These are phyloP conservation scores for Cubamyces lactineus DNA, from an alignment of 768 basidiomycete species.

Conservation along the genomic window DNA sequence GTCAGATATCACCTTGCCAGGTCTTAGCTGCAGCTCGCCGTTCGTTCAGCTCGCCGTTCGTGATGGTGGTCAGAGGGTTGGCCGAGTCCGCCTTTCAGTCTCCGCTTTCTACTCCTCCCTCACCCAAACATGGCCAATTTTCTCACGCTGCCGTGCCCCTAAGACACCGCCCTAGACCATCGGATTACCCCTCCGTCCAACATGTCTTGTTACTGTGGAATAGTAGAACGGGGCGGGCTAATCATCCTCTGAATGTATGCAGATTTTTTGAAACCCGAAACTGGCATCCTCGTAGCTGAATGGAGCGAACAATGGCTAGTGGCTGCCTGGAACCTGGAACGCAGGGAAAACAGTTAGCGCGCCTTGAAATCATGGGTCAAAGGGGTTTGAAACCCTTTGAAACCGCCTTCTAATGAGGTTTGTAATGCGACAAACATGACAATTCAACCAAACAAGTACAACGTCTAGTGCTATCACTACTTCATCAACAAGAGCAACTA, in stretches of 20 bases:
- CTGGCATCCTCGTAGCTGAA: neutral
- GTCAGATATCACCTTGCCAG: slow-evolving; percentile 31
- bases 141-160: slow-evolving; percentile 30
- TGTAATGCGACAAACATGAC: slow-evolving; percentile 24
- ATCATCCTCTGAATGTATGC: neutral
- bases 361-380: slow-evolving; percentile 11
- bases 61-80: slow-evolving; percentile 35
- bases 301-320: neutral
- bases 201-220: too few species aligned
- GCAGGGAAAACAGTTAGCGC: slow-evolving; percentile 16
- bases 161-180: slow-evolving; percentile 1
- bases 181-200: neutral
- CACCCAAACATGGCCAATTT: slow-evolving; percentile 13
- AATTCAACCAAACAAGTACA: slow-evolving; percentile 36
- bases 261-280: neutral
- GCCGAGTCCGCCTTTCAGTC: slow-evolving; percentile 31
- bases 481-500: slow-evolving; percentile 37
- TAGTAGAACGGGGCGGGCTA: too few species aligned
- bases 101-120: slow-evolving; percentile 32
- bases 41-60: slow-evolving; percentile 34
- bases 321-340: slow-evolving; percentile 1
- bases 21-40: slow-evolving; percentile 31
- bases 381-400: slow-evolving; percentile 15
- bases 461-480: slow-evolving; percentile 25
- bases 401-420: slow-evolving; percentile 19